Evolutionary conservation across 495 filamentous ascomycete species (phyloP).

Genomic region (Trypethelium eluteriae): DNA sequence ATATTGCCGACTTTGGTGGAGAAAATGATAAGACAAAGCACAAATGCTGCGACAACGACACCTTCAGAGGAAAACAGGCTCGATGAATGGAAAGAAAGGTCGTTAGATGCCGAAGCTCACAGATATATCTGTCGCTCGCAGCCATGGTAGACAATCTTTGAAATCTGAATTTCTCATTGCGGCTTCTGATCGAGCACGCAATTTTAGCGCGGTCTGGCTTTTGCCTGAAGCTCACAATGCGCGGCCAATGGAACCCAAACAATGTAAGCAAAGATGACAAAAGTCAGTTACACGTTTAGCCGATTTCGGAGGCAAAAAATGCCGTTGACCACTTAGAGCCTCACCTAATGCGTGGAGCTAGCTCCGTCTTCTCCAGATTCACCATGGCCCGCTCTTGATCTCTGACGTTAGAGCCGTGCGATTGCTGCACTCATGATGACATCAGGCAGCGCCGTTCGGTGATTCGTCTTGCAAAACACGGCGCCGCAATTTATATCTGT

Average conservation of each 20-base stretch:
- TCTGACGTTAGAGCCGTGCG: neutral
- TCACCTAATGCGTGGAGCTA: neutral
- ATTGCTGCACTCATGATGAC: neutral
- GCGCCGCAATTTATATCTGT: too few relatives aligned
- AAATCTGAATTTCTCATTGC: constrained; percentile 28
- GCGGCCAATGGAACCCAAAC: constrained; percentile 1
- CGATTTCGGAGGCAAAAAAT: constrained; percentile 2
- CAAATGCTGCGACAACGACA: neutral
- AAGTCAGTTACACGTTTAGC: constrained; percentile 3
- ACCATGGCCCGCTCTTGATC: neutral
- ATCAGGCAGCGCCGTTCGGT: neutral
- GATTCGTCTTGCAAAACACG: too few relatives aligned
- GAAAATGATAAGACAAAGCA: neutral
- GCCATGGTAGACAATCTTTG: constrained; percentile 20
- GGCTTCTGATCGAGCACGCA: constrained; percentile 28
- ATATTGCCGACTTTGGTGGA: neutral
- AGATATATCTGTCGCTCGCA: constrained; percentile 21
- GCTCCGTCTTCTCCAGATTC: neutral
- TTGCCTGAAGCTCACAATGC: neutral
- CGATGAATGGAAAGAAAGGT: constrained; percentile 9
- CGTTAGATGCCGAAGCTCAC: constrained; percentile 5
- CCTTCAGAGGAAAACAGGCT: neutral
- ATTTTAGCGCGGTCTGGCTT: constrained; percentile 23
- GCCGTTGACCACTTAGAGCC: neutral
- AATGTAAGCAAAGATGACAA: neutral